Evolutionary conservation across 768 basidiomycete genomes (phyloP).

Genomic region (Mycena crocata): DNA sequence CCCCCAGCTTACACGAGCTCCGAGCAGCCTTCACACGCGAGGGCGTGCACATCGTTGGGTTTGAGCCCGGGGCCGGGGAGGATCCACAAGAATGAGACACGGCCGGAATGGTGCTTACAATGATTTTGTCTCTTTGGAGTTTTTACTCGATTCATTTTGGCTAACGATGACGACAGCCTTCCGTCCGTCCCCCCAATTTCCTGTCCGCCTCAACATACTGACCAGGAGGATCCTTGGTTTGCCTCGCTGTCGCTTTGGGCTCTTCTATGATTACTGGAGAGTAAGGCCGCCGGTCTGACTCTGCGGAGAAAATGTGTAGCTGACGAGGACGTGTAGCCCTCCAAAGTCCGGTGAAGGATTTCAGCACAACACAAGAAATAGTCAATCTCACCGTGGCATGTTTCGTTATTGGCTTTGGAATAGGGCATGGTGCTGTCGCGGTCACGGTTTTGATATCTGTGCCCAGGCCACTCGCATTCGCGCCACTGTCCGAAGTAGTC

Average conservation of each 20-base stretch:
- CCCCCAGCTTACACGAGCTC: slow-evolving; percentile 7
- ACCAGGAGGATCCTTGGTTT: slow-evolving; percentile 34
- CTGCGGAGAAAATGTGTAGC: not conserved
- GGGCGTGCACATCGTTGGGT: slow-evolving; percentile 35
- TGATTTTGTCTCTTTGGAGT: not conserved
- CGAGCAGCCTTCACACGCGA: slow-evolving; percentile 26
- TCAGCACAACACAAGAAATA: slow-evolving; percentile 49
- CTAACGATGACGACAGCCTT: slow-evolving; percentile 46
- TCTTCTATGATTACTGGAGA: slow-evolving; percentile 56
- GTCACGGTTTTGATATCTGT: slow-evolving; percentile 32
- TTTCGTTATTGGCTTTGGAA: slow-evolving; percentile 57
- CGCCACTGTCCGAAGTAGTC: slow-evolving; percentile 52
- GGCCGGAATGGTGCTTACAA: slow-evolving; percentile 46
- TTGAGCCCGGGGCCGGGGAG: slow-evolving; percentile 43
- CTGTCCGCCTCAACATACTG: not conserved
- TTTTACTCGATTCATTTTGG: not conserved
- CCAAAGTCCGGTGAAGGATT: slow-evolving; percentile 44
- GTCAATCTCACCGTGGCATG: slow-evolving; percentile 56
- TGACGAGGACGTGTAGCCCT: slow-evolving; percentile 40
- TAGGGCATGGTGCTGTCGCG: slow-evolving; percentile 43
- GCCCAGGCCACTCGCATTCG: slow-evolving; percentile 53
- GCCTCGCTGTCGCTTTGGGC: slow-evolving; percentile 51
- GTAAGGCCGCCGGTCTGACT: slow-evolving; percentile 37
- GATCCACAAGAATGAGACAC: slow-evolving; percentile 51
- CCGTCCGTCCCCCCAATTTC: slow-evolving; percentile 2